Evolutionary conservation across 1,284 basidiomycete genomes (phyloP).

Genomic region (Peniophora sp.): DNA sequence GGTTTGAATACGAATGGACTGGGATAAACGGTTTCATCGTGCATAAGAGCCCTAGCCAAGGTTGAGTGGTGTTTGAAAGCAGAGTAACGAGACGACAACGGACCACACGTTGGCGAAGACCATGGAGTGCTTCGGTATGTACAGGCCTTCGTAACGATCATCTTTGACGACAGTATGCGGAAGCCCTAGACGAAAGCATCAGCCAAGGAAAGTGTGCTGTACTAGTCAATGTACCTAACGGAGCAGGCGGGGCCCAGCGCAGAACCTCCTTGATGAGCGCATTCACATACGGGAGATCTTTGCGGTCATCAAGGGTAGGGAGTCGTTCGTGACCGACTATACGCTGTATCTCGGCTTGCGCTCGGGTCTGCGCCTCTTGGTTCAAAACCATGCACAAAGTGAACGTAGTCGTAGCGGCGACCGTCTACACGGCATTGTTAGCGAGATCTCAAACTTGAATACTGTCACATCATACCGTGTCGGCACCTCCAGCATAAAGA

Average conservation of each 20-base stretch:
- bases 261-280: conserved; percentile 21
- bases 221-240: conserved; percentile 12
- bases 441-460: background rate
- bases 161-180: conserved; percentile 19
- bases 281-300: conserved; percentile 21
- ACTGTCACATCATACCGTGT: conserved; percentile 28
- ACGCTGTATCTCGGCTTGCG: conserved; percentile 22
- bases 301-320: conserved; percentile 22
- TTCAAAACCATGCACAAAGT: conserved; percentile 22
- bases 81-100: background rate
- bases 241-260: conserved; percentile 21
- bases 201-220: background rate
- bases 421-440: conserved; percentile 14
- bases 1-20: background rate
- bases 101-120: conserved; percentile 20
- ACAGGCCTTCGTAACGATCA: conserved; percentile 20
- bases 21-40: background rate
- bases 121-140: conserved; percentile 20
- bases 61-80: background rate
- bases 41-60: background rate
- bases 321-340: conserved; percentile 21
- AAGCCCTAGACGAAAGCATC: conserved; percentile 9
- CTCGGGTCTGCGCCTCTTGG: conserved; percentile 21
- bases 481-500: conserved; percentile 35
- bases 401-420: conserved; percentile 17